phyloP scores from a whole-genome alignment of 2,329 filamentous ascomycete species.

The Cordyceps cicadae region DNA sequence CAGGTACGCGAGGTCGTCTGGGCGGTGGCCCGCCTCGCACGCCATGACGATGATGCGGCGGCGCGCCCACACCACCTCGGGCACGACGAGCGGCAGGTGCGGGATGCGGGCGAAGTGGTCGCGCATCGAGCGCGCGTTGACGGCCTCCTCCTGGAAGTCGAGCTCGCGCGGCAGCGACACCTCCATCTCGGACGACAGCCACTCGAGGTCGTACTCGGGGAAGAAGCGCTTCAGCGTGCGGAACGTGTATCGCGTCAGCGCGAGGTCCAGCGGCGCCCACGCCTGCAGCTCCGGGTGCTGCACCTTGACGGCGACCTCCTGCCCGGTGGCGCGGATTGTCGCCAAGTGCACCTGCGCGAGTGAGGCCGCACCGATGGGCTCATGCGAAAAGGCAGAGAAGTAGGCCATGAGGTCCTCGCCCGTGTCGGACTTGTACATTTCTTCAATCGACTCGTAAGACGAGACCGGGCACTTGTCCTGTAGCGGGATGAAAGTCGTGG shows the following conservation, averaged over 20 bases:
- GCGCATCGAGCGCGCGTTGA: conserved; percentile 72
- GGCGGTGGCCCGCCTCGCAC: conserved; percentile 74
- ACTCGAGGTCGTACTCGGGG: conserved; percentile 94
- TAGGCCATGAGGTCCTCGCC: conserved; percentile 69
- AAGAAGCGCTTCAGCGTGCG: conserved; percentile 83
- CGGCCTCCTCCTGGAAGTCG: conserved; percentile 77
- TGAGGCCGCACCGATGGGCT: conserved; percentile 85
- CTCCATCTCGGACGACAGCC: conserved; percentile 92
- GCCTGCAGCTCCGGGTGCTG: conserved; percentile 86
- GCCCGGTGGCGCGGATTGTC: conserved; percentile 69
- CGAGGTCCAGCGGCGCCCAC: conserved; percentile 83
- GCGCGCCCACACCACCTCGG: conserved; percentile 81
- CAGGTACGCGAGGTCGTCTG: conserved; percentile 81
- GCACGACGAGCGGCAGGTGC: conserved; percentile 76
- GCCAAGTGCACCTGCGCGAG: conserved; percentile 92
- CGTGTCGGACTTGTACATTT: conserved; percentile 81
- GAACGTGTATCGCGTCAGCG: conserved; percentile 82
- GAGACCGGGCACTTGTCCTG: conserved; percentile 95
- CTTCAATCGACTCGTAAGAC: conserved; percentile 74
- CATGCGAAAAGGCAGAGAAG: conserved; percentile 74
- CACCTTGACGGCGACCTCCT: conserved; percentile 90
- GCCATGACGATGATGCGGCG: conserved; percentile 93
- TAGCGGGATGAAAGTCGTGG: conserved; percentile 86
- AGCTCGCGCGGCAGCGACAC: conserved; percentile 82
- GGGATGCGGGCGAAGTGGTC: conserved; percentile 71